These are phyloP conservation scores for Cystofilobasidium macerans DNA, from an alignment of 768 basidiomycete species.

Conservation along the genomic window DNA sequence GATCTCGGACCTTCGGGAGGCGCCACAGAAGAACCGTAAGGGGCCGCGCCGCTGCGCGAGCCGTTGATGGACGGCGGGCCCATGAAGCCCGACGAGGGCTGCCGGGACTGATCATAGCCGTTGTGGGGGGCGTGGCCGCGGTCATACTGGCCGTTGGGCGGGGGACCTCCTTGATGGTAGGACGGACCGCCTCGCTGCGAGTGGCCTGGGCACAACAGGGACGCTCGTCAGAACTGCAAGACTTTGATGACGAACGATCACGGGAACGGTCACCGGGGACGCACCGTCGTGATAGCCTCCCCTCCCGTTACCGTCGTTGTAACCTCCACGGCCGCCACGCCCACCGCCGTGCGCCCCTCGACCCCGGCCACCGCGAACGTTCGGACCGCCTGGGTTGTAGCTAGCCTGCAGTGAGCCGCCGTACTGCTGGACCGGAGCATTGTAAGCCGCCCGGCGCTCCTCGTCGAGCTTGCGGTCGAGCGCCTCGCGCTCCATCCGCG, in stretches of 20 bases:
- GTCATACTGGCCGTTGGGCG: neutral
- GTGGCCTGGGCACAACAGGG: neutral
- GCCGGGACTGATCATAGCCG: constrained; percentile 8
- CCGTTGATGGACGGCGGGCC: constrained; percentile 12
- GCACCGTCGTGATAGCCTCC: too few species aligned
- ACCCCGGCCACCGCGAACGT: constrained; percentile 15
- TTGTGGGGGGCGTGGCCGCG: neutral
- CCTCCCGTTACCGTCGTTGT: constrained; percentile 1
- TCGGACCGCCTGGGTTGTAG: neutral
- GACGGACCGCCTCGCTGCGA: neutral
- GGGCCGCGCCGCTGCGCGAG: neutral
- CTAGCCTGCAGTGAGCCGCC: neutral
- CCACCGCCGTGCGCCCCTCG: constrained; percentile 14
- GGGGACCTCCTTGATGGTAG: neutral
- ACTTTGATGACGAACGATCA: too few species aligned
- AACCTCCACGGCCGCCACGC: constrained; percentile 10
- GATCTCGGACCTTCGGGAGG: constrained; percentile 68
- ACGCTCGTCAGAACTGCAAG: neutral
- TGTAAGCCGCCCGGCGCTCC: constrained; percentile 39
- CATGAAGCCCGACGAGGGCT: constrained; percentile 1
- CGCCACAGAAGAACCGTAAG: neutral
- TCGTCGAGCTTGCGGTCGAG: constrained; percentile 69
- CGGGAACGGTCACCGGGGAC: neutral
- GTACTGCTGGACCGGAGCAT: constrained; percentile 12
- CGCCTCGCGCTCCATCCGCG: constrained; percentile 52